Evolutionary conservation across 768 basidiomycete species (phyloP).

Genomic region (Termitomyces sp.): DNA sequence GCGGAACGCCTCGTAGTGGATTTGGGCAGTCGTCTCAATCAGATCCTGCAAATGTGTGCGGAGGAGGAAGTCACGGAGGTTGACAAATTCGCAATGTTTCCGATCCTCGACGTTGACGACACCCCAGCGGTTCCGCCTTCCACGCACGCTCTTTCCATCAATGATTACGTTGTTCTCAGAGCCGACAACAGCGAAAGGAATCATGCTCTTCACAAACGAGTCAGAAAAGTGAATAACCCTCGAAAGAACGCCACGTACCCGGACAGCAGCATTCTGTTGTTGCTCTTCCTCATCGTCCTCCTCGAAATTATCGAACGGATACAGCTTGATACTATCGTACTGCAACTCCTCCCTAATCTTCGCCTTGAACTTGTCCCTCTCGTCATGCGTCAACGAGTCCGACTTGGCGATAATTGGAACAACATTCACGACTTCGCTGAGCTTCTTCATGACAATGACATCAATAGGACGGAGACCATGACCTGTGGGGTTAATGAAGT

Average conservation of each 20-base stretch:
- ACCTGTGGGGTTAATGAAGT: conserved; percentile 99
- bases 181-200: conserved; percentile 97
- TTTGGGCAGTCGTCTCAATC: conserved; percentile 98
- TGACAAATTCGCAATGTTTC: conserved; percentile 96
- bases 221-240: background rate
- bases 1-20: conserved; percentile 99
- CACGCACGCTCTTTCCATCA: conserved; percentile 92
- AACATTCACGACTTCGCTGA: conserved; percentile 98
- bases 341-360: conserved; percentile 94
- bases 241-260: conserved; percentile 43
- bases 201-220: conserved; percentile 58
- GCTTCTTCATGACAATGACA: conserved; percentile 98
- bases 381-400: conserved; percentile 90
- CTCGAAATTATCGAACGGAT: conserved; percentile 89
- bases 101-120: conserved; percentile 98
- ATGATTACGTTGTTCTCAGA: conserved; percentile 94
- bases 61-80: conserved; percentile 95
- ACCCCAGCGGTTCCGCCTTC: conserved; percentile 97
- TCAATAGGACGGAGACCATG: conserved; percentile 96
- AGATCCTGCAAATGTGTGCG: conserved; percentile 93
- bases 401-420: conserved; percentile 99
- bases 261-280: conserved; percentile 82
- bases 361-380: conserved; percentile 88
- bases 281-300: conserved; percentile 93
- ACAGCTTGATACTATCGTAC: conserved; percentile 88